A percentile compares a stretch with the other conserved stretches of the same genome.
Evolutionary conservation across 768 basidiomycete genomes (phyloP).

Genomic region (Coprinellus aureogranulatus): DNA sequence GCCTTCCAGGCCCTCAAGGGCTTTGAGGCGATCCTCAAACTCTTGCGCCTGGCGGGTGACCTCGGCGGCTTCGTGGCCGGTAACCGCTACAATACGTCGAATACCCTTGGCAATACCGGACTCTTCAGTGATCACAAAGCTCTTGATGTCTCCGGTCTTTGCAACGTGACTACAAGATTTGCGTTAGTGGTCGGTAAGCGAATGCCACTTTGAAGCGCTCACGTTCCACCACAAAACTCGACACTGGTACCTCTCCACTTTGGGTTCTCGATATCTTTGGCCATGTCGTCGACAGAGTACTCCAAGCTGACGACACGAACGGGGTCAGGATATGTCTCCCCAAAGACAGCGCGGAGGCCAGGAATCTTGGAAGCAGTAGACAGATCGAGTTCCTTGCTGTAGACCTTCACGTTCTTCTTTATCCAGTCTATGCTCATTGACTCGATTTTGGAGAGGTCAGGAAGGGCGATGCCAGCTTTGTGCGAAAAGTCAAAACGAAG

Average conservation of each 20-base stretch:
- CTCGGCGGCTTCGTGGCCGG: conserved; percentile 88
- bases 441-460: conserved; percentile 84
- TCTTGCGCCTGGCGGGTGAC: conserved; percentile 67
- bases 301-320: conserved; percentile 93
- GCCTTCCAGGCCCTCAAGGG: conserved; percentile 56
- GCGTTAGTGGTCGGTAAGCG: neutral
- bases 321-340: conserved; percentile 96
- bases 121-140: conserved; percentile 92
- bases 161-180: conserved; percentile 69
- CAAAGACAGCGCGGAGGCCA: conserved; percentile 95
- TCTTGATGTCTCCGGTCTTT: conserved; percentile 97
- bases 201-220: conserved; percentile 35
- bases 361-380: conserved; percentile 80
- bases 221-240: conserved; percentile 99
- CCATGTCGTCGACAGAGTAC: conserved; percentile 82
- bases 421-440: conserved; percentile 86
- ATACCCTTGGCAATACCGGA: conserved; percentile 98
- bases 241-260: conserved; percentile 91
- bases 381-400: conserved; percentile 80
- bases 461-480: conserved; percentile 76
- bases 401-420: conserved; percentile 83
- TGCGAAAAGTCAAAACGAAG: conserved; percentile 99
- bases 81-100: conserved; percentile 89
- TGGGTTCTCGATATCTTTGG: conserved; percentile 79
- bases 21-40: conserved; percentile 61